These are phyloP conservation scores for Dorcoceras hygrometricum DNA, from an alignment of 257 asterid species.

Conservation along the genomic window DNA sequence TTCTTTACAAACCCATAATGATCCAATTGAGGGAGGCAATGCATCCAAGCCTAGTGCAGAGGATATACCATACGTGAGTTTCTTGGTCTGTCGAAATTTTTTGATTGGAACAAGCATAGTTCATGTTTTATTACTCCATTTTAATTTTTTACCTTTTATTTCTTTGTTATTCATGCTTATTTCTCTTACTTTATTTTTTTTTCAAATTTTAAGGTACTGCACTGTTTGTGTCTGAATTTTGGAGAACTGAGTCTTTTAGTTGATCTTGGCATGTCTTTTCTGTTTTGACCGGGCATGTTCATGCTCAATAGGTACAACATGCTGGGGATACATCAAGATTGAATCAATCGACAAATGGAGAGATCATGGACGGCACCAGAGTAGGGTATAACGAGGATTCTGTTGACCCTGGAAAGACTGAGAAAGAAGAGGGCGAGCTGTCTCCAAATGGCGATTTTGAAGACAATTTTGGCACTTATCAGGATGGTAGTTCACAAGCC, in stretches of 20 bases:
- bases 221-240: background rate
- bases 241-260: background rate
- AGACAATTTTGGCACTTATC: slow-evolving; percentile 70
- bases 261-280: background rate
- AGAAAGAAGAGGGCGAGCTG: slow-evolving; percentile 95
- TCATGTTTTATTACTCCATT: background rate
- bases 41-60: slow-evolving; percentile 45
- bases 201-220: background rate
- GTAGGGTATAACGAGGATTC: slow-evolving; percentile 45
- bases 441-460: slow-evolving; percentile 84
- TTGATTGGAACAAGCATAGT: background rate
- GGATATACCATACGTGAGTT: slow-evolving; percentile 41
- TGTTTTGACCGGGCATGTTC: slow-evolving; percentile 5
- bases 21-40: slow-evolving; percentile 44
- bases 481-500: slow-evolving; percentile 42
- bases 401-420: slow-evolving; percentile 63
- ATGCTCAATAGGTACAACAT: slow-evolving; percentile 33
- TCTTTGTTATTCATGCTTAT: too few species aligned
- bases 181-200: background rate
- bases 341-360: slow-evolving; percentile 47
- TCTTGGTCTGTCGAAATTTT: background rate
- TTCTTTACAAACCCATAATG: slow-evolving; percentile 43
- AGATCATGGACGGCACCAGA: slow-evolving; percentile 44
- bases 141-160: too few species aligned
- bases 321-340: slow-evolving; percentile 49